These are phyloP conservation scores for Entophlyctis luteolus DNA, from an alignment of 192 early-diverging fungal species.

Conservation along the genomic window DNA sequence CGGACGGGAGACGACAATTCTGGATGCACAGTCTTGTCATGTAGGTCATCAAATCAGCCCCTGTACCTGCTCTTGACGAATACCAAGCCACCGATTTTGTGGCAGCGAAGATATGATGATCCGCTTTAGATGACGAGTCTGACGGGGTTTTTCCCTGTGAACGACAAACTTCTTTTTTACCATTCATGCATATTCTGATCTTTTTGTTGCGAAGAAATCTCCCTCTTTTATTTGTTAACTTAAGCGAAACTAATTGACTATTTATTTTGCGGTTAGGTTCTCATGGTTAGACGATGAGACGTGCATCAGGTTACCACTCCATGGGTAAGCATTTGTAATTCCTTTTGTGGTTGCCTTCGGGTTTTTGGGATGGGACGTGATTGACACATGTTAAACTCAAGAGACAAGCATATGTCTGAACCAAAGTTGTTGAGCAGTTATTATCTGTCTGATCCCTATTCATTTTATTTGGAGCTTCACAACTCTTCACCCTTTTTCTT, in stretches of 20 bases:
- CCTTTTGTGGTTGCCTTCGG: not conserved
- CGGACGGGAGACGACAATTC: not conserved
- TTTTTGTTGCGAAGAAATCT: not conserved
- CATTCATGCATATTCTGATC: conserved; percentile 21
- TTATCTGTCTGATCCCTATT: not conserved
- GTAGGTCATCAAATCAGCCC: too few relatives aligned
- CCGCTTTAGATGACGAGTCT: conserved; percentile 25
- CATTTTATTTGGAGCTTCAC: not conserved
- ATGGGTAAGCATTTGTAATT: not conserved
- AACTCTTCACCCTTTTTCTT: not conserved
- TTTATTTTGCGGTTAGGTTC: not conserved
- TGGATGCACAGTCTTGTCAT: not conserved
- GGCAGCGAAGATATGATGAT: conserved; percentile 1
- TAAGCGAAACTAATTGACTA: not conserved
- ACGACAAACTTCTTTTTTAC: conserved; percentile 16
- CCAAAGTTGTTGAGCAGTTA: conserved; percentile 9
- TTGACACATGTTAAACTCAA: conserved; percentile 12
- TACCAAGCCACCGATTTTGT: not conserved
- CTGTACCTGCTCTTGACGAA: not conserved
- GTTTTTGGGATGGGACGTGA: conserved; percentile 7
- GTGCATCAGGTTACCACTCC: not conserved
- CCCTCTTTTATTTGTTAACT: not conserved
- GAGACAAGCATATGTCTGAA: conserved; percentile 29
- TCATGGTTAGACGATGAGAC: not conserved
- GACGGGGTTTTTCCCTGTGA: conserved; percentile 18